Base-by-base conservation (phyloP, 768 basidiomycete species). In the Baorangia bicolor region DNA sequence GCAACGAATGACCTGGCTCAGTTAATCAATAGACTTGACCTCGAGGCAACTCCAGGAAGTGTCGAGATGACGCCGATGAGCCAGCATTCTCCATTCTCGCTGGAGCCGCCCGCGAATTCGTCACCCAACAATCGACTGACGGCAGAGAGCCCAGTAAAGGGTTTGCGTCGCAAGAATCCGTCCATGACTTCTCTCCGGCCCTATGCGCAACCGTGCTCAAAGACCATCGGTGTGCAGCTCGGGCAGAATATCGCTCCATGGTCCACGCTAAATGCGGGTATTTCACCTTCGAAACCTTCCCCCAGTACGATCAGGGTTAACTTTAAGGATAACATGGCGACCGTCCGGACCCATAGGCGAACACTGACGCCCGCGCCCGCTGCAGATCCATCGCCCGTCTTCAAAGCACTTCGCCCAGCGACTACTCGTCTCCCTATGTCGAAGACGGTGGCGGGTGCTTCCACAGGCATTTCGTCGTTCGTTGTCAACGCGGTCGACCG, bases 1-100 rank as follows among this genome's bases (percentile, higher is more conserved):
- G 90, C 88, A 0, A 92, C 90, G 1, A 83, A 89, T 48, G 90
- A 92, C 39, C 79, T 93, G 4, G 90, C 87, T 0, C 82, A 82
- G 52, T 74, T 93, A 4, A 89, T 93, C 68, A 88, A 86, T 58
- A 80, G 81, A n/a, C 77, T 93, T n/a, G 88, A 92, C 60, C 75
- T 93, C 4, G 84, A 90, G 65, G 88, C 88, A 5, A 92, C 91
- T 0, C 90, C 90, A 0, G 75, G 77, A 3, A 82, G 79, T 2
- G 76, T 79, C 1, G 79, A 82, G 33, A 55, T 73, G 49, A 77
- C 81, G 2, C 81, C 83, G 3, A 70, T 78, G 23, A 70, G 66
- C 45, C 56, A 61, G 21, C 54, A 62, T 30, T 65, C 66, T 14
- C 58, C 59, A 23, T 64, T 62, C 64, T 57, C 51, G 20, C 49